These are phyloP conservation scores for Haplosporangium sp. DNA, from an alignment of 371 early-diverging fungal species.

Conservation along the genomic window DNA sequence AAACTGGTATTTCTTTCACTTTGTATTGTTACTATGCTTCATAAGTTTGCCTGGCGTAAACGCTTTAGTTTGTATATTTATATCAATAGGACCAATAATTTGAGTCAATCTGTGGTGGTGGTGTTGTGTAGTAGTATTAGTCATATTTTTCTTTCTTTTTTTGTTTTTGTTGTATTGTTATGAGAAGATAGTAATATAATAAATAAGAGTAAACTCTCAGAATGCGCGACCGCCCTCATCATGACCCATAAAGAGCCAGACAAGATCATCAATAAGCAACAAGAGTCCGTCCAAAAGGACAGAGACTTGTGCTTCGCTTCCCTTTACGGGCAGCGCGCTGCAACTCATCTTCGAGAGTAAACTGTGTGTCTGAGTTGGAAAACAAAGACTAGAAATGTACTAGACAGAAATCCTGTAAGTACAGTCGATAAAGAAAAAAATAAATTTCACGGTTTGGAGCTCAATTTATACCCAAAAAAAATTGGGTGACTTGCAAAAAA, in stretches of 20 bases:
- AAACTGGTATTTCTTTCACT: too few species aligned
- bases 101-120: too few species aligned
- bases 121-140: too few species aligned
- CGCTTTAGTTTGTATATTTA: too few species aligned
- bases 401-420: slow-evolving; percentile 59
- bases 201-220: slow-evolving; percentile 49
- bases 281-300: slow-evolving; percentile 11
- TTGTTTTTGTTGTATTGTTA: too few species aligned
- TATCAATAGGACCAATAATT: too few species aligned
- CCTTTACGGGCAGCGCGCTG: slow-evolving; percentile 60
- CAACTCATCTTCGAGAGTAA: slow-evolving; percentile 58
- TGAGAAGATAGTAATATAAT: slow-evolving; percentile 5
- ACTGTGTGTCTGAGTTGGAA: slow-evolving; percentile 59
- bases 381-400: slow-evolving; percentile 59
- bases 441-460: not conserved
- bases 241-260: slow-evolving; percentile 41
- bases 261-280: slow-evolving; percentile 58
- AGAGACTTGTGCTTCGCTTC: slow-evolving; percentile 46
- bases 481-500: not conserved
- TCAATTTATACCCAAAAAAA: slow-evolving; percentile 23
- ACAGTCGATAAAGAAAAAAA: slow-evolving; percentile 54
- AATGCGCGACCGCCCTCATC: slow-evolving; percentile 58
- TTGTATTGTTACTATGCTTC: too few species aligned
- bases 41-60: too few species aligned
- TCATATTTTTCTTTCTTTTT: too few species aligned